Conservation (phyloP, 2,329 filamentous ascomycete species). For the Penicillium sp. region DNA sequence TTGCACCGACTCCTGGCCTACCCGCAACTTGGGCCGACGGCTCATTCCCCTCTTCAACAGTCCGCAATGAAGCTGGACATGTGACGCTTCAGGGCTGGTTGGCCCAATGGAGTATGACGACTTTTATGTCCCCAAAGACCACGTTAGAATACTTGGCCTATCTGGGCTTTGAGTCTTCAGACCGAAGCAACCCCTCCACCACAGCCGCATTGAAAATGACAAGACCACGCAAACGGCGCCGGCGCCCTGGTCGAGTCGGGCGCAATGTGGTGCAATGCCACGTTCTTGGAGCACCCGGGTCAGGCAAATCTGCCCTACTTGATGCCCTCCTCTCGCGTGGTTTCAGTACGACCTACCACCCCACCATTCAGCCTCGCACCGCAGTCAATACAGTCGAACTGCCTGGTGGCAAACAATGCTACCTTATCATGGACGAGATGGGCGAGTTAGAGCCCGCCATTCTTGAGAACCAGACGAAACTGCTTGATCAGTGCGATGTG, state of each 20-base stretch:
- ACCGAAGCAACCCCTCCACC: constrained; percentile 69
- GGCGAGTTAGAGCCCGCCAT: constrained; percentile 95
- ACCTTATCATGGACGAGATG: constrained; percentile 91
- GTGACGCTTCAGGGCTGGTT: constrained; percentile 97
- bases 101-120: constrained; percentile 99
- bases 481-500: constrained; percentile 84
- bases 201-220: constrained; percentile 88
- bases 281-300: constrained; percentile 78
- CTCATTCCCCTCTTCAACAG: constrained; percentile 88
- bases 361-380: constrained; percentile 90
- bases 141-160: constrained; percentile 96
- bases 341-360: constrained; percentile 80
- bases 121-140: constrained; percentile 91
- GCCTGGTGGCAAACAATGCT: constrained; percentile 93
- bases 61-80: constrained; percentile 90
- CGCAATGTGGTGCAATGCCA: constrained; percentile 95
- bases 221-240: constrained; percentile 82
- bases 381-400: constrained; percentile 97
- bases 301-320: constrained; percentile 87
- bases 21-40: constrained; percentile 85
- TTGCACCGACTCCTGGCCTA: constrained; percentile 88
- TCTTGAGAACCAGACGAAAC: constrained; percentile 83
- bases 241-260: constrained; percentile 80
- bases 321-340: constrained; percentile 89
- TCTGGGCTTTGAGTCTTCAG: constrained; percentile 84